Conservation (phyloP, 768 basidiomycete genomes). For the Rhodotorula taiwanensis region DNA sequence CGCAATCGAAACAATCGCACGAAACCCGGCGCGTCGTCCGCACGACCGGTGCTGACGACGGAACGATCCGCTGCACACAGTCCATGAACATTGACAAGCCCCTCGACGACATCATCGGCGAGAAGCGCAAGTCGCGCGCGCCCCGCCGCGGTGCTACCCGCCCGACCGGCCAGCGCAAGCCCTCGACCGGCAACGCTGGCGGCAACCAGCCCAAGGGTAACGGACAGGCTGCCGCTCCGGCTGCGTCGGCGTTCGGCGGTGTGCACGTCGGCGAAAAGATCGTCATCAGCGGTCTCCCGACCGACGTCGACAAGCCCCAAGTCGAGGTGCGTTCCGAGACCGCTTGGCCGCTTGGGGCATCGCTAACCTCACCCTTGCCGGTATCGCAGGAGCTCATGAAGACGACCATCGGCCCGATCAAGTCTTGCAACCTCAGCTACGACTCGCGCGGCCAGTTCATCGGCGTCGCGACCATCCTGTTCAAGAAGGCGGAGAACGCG, state of each 20-base stretch:
- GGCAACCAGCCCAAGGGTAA: not conserved
- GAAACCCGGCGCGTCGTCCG: too few species aligned
- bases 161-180: not conserved
- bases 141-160: slow-evolving; percentile 1
- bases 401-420: slow-evolving; percentile 78
- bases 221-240: not conserved
- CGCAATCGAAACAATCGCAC: too few species aligned
- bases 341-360: not conserved
- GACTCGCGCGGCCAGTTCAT: slow-evolving; percentile 79
- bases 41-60: too few species aligned
- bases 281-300: slow-evolving; percentile 87
- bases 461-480: slow-evolving; percentile 79
- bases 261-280: slow-evolving; percentile 66
- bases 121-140: slow-evolving; percentile 26
- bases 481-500: slow-evolving; percentile 78
- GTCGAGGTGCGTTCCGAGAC: slow-evolving; percentile 63
- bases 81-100: slow-evolving; percentile 33
- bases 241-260: not conserved
- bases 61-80: too few species aligned
- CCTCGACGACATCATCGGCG: slow-evolving; percentile 34
- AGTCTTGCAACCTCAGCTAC: slow-evolving; percentile 76
- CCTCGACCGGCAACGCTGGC: not conserved
- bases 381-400: slow-evolving; percentile 75
- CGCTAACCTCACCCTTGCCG: not conserved
- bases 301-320: slow-evolving; percentile 85